Conservation (phyloP, 2,329 filamentous ascomycete genomes). For the Fusarium temperatum region DNA sequence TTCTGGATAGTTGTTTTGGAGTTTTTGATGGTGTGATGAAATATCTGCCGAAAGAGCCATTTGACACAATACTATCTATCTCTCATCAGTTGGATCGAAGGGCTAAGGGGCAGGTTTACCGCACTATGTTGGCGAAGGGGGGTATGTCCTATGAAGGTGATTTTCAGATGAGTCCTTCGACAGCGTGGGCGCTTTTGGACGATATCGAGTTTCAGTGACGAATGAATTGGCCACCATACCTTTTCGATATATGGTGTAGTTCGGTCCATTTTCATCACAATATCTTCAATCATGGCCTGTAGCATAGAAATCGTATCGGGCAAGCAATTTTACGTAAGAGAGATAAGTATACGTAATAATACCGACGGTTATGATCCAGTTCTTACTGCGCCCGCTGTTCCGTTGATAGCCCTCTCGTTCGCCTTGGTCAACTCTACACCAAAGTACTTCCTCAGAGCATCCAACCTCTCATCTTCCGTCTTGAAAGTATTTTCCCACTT, state of each 20-base stretch:
- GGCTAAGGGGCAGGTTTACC: conserved; percentile 24
- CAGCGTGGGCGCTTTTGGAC: conserved; percentile 19
- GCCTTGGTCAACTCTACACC: neutral
- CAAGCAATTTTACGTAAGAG: neutral
- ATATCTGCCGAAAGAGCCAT: neutral
- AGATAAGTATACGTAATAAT: accelerated
- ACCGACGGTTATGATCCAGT: neutral
- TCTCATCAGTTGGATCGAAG: conserved; percentile 24
- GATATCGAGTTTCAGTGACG: conserved; percentile 14
- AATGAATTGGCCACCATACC: neutral
- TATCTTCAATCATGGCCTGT: neutral
- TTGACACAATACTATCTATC: conserved; percentile 10
- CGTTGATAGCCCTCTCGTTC: conserved; percentile 8
- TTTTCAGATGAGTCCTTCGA: conserved; percentile 13
- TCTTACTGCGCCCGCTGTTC: conserved; percentile 11
- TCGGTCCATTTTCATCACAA: too few relatives aligned
- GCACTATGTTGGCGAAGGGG: neutral
- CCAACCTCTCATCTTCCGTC: conserved; percentile 1
- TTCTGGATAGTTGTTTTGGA: conserved; percentile 9
- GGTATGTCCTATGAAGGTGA: neutral
- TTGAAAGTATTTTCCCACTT: conserved; percentile 10
- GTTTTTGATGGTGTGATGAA: neutral
- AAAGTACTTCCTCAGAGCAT: conserved; percentile 4
- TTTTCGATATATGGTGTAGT: neutral
- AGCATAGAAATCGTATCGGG: too few relatives aligned